These are phyloP conservation scores for Backusella luteola DNA, from an alignment of 192 early-diverging fungal species.

Conservation along the genomic window DNA sequence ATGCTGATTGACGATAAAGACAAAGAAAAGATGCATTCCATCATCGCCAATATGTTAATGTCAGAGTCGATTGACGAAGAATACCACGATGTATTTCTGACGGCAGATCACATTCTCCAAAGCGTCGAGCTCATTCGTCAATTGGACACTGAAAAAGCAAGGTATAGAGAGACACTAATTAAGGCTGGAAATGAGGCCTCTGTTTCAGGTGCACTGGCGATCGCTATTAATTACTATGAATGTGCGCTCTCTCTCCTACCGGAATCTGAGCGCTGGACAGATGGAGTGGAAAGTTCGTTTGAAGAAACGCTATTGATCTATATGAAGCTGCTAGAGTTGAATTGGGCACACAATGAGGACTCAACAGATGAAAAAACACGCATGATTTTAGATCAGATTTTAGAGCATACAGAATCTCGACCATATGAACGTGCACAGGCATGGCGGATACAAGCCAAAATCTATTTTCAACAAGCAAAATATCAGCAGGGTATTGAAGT, in stretches of 20 bases:
- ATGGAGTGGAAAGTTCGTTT: conserved; percentile 13
- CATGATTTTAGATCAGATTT: not conserved
- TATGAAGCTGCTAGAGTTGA: conserved; percentile 10
- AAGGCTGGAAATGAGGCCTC: conserved; percentile 18
- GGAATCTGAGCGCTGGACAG: conserved; percentile 9
- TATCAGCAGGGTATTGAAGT: conserved; percentile 14
- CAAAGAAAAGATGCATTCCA: conserved; percentile 16
- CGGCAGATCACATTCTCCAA: conserved; percentile 23
- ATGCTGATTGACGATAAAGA: conserved; percentile 2
- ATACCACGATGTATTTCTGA: conserved; percentile 17
- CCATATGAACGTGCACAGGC: conserved; percentile 23
- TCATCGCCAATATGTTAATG: conserved; percentile 15
- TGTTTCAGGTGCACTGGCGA: conserved; percentile 15
- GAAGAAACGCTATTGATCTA: conserved; percentile 24
- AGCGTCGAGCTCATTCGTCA: not conserved
- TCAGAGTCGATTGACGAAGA: not conserved
- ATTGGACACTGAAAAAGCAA: not conserved
- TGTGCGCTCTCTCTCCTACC: conserved; percentile 2
- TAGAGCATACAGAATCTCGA: not conserved
- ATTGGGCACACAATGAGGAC: conserved; percentile 9
- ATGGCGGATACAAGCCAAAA: conserved; percentile 17
- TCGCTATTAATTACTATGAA: conserved; percentile 13
- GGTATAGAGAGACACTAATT: conserved; percentile 17
- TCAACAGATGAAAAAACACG: not conserved
- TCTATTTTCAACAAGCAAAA: conserved; percentile 22